Evolutionary conservation across 371 early-diverging fungal species (phyloP), one percentile per base, ranked within the genome.

Genomic region (Basidiobolus meristosporus): DNA sequence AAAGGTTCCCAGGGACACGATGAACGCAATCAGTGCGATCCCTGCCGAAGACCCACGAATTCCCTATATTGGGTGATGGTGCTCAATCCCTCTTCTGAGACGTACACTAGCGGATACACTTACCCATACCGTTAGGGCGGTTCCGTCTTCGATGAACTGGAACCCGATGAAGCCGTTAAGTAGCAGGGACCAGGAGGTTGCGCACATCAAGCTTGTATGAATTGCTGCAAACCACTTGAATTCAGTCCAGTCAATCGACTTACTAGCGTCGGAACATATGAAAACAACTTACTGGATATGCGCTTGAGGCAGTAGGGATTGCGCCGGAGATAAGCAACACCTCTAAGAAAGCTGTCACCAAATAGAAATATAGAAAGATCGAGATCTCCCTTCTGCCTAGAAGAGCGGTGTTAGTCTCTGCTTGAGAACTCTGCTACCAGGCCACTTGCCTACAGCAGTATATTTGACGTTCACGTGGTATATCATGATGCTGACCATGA

Each of bases 401-500:
- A 48, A 15, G 44, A 21, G 17, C 11, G 32, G n/a, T n/a, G 15
- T 15, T 10, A n/a, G n/a, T 12, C n/a, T 35, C 16, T 17, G 2
- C 19, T 29, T 3, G 10, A 9, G 6, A 2, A 16, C 3, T 23
- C 7, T 16, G 21, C 55, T n/a, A n/a, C n/a, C n/a, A n/a, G n/a
- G n/a, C n/a, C n/a, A n/a, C 70, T 57, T 63, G 77, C 93, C 95
- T 33, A 96, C 90, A 22, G 97, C 97, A 10, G 93, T 96, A 61
- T 90, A 92, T 67, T 96, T 96, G 20, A 82, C 75, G 51, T 82
- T 79, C 52, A 96, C 82, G 54, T 93, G 91, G 53, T 78, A 82
- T 53, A 96, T 90, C 97, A 96, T 96, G 55, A 91, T 90, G 21
- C 73, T 65, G 7, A 92, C 82, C 97, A 96, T 96, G 47, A 90